Evolutionary conservation across 257 asterid genomes (phyloP).

Genomic region (Ajuga chamaepitys): DNA sequence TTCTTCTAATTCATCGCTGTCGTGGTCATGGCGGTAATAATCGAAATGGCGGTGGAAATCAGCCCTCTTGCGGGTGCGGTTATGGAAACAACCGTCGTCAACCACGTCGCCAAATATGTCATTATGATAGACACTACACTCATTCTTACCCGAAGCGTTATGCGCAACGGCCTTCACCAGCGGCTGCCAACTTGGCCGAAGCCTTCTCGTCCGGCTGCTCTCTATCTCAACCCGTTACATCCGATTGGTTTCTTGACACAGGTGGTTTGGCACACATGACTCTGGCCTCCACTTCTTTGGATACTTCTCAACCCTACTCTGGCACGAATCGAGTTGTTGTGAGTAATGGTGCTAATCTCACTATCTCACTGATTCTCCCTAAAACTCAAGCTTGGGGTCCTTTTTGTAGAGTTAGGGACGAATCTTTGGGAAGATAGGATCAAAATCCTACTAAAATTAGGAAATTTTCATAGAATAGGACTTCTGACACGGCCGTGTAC

Average conservation of each 20-base stretch:
- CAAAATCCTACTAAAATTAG: no score
- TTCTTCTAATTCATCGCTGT: not conserved
- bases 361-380: no score
- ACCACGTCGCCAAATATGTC: not conserved
- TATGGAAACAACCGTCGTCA: not conserved
- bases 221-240: not conserved
- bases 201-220: not conserved
- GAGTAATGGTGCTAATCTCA: no score
- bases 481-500: no score
- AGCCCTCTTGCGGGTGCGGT: not conserved
- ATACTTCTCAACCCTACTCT: not conserved
- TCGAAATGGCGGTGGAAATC: not conserved
- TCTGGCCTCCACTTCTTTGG: not conserved
- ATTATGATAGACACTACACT: no score
- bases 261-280: not conserved
- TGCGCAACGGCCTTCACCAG: no score
- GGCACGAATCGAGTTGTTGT: not conserved
- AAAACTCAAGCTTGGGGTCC: no score
- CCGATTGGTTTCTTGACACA: not conserved
- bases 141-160: no score
- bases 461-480: no score
- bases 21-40: not conserved
- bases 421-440: no score
- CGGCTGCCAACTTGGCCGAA: no score
- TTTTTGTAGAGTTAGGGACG: no score